phyloP scores from a whole-genome alignment of 495 filamentous ascomycete species.

The Hyaloscypha hepaticicola region DNA sequence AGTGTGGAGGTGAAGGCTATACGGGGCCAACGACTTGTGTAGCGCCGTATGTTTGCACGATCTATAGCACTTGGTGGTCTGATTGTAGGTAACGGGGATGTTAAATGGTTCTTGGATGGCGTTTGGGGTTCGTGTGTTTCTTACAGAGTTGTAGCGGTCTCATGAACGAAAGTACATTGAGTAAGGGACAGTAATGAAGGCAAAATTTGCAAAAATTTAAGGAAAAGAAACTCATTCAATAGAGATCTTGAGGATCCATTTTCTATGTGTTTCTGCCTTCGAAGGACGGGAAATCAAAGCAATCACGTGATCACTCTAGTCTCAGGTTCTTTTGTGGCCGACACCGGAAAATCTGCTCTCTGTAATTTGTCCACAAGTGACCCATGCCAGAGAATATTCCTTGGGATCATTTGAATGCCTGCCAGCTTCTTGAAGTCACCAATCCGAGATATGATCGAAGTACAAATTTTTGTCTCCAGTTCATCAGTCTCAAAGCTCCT shows the following conservation, averaged over 20 bases:
- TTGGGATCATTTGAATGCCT: too few species aligned
- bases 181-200: neutral
- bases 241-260: neutral
- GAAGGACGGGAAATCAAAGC: too few species aligned
- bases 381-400: neutral
- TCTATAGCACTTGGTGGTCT: neutral
- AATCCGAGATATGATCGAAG: too few species aligned
- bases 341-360: neutral
- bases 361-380: neutral
- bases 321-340: neutral
- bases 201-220: neutral
- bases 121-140: neutral
- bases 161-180: neutral
- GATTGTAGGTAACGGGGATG: neutral
- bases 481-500: too few species aligned
- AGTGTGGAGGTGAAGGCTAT: constrained; percentile 1
- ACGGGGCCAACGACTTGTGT: neutral
- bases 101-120: neutral
- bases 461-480: too few species aligned
- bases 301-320: neutral
- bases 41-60: neutral
- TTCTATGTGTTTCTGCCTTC: too few species aligned
- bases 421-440: neutral
- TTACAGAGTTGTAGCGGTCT: neutral
- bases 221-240: neutral